These are phyloP conservation scores for Sporothrix mexicana DNA, from an alignment of 2,329 filamentous ascomycete species.

Conservation along the genomic window DNA sequence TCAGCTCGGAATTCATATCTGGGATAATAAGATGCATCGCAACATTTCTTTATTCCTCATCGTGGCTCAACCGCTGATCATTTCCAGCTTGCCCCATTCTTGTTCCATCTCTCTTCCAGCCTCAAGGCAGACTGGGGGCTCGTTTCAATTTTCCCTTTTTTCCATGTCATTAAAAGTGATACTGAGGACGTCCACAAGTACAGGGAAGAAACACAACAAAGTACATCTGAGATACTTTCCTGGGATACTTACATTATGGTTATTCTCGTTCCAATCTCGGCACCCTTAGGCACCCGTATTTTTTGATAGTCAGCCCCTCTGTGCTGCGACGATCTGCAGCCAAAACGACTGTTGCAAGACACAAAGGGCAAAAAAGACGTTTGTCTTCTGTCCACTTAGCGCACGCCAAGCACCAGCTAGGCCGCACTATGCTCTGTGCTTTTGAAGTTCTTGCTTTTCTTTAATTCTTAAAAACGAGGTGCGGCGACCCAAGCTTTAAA, in stretches of 20 bases:
- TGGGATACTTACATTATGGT: not conserved
- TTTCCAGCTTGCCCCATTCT: not conserved
- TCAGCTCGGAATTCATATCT: not conserved
- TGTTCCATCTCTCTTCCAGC: not conserved
- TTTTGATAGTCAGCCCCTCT: not conserved
- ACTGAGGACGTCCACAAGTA: too few species aligned
- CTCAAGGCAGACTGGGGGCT: not conserved
- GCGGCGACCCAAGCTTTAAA: conserved; percentile 6
- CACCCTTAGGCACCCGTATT: not conserved
- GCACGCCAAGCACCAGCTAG: conserved; percentile 11
- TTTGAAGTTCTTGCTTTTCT: too few species aligned
- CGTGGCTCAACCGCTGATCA: not conserved
- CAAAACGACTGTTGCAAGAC: not conserved
- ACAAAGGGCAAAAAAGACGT: not conserved
- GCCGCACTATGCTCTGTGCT: not conserved
- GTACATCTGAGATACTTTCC: not conserved
- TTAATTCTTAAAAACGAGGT: not conserved
- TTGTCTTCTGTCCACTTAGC: conserved; percentile 11
- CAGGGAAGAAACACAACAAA: not conserved
- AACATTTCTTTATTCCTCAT: not conserved
- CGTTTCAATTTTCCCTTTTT: too few species aligned
- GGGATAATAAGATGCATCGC: not conserved
- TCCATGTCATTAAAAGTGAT: too few species aligned
- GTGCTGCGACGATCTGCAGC: conserved; percentile 20
- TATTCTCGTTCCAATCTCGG: not conserved